phyloP scores from a whole-genome alignment of 2,329 filamentous ascomycete genomes.

The Alternaria atra region DNA sequence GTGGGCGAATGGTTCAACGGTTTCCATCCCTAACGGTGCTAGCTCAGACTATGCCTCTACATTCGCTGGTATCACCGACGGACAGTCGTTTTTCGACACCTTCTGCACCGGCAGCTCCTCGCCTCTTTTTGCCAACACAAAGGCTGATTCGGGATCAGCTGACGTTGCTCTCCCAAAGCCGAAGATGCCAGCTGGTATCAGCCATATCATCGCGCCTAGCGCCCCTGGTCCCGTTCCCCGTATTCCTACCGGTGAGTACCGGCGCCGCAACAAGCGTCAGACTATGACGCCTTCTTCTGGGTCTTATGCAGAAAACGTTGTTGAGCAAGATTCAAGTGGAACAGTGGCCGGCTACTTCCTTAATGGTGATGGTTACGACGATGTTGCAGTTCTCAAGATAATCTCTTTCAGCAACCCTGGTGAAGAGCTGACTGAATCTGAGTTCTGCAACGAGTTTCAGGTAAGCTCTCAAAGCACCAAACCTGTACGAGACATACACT shows the following conservation, averaged over 20 bases:
- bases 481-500: neutral
- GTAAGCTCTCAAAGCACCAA: neutral
- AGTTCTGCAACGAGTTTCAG: conserved; percentile 40
- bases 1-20: conserved; percentile 43
- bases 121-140: conserved; percentile 10
- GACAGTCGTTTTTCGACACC: conserved; percentile 48
- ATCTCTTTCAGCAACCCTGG: conserved; percentile 46
- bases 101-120: conserved; percentile 39
- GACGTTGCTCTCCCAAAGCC: neutral
- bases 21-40: conserved; percentile 29
- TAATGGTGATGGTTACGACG: conserved; percentile 41
- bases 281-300: neutral
- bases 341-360: conserved; percentile 57
- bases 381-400: conserved; percentile 56
- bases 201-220: conserved; percentile 13
- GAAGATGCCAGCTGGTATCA: neutral
- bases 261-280: conserved; percentile 32
- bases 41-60: conserved; percentile 13
- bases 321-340: conserved; percentile 23
- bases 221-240: conserved; percentile 27
- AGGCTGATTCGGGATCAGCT: neutral
- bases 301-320: conserved; percentile 24
- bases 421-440: conserved; percentile 17
- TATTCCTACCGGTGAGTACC: conserved; percentile 30
- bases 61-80: conserved; percentile 45